These are phyloP conservation scores for Ustulina deusta DNA, from an alignment of 2,329 filamentous ascomycete genomes.

Conservation along the genomic window DNA sequence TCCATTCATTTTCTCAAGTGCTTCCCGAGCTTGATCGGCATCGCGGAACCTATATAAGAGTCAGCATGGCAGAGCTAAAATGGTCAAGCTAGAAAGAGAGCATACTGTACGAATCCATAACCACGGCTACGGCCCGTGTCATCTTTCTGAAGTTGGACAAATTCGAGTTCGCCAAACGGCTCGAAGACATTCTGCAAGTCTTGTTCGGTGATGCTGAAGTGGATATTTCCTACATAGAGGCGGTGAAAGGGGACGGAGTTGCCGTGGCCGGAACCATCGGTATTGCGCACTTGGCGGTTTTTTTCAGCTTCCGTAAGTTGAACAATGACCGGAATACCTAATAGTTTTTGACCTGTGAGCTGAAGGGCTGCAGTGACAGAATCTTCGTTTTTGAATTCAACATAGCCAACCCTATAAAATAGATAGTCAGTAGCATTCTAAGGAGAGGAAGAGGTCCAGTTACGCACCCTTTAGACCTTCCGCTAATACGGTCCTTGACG, in stretches of 20 bases:
- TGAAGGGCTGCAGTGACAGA: constrained; percentile 93
- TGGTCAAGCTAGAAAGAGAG: constrained; percentile 45
- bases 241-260: constrained; percentile 96
- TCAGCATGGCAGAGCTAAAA: constrained; percentile 51
- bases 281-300: constrained; percentile 92
- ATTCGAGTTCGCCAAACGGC: constrained; percentile 97
- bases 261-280: constrained; percentile 75
- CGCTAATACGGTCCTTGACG: constrained; percentile 96
- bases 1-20: constrained; percentile 98
- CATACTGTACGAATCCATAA: constrained; percentile 98
- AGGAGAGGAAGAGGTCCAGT: background rate
- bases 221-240: constrained; percentile 98
- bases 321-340: constrained; percentile 98
- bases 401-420: constrained; percentile 86
- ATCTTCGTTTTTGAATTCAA: constrained; percentile 97
- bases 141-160: constrained; percentile 97
- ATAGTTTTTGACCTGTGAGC: constrained; percentile 97
- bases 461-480: constrained; percentile 93
- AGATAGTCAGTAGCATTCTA: constrained; percentile 45
- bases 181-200: constrained; percentile 97
- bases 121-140: constrained; percentile 90
- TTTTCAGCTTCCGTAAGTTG: constrained; percentile 99
- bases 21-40: constrained; percentile 90
- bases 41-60: constrained; percentile 78
- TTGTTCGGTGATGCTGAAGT: constrained; percentile 98